These are phyloP conservation scores for Aspergillus panamensis DNA, from an alignment of 495 filamentous ascomycete species.

Conservation along the genomic window DNA sequence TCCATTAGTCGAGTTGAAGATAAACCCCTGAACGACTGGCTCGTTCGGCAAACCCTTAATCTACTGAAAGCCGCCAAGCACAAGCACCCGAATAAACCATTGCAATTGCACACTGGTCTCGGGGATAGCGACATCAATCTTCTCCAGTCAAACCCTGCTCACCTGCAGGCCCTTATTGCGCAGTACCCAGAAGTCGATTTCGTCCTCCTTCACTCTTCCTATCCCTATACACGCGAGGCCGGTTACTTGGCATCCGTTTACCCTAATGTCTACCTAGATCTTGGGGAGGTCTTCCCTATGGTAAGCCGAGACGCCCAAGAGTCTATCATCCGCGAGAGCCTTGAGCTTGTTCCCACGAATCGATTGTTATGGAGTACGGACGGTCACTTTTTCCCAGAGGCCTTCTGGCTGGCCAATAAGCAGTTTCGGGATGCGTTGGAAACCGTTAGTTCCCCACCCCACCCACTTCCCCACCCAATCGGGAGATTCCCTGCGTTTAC, in stretches of 20 bases:
- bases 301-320: constrained; percentile 79
- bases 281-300: constrained; percentile 83
- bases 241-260: constrained; percentile 80
- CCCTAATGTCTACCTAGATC: constrained; percentile 78
- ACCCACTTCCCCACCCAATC: neutral
- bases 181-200: constrained; percentile 65
- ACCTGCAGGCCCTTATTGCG: constrained; percentile 71
- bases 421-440: constrained; percentile 76
- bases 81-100: constrained; percentile 54
- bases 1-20: constrained; percentile 55
- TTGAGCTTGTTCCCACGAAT: constrained; percentile 71
- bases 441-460: constrained; percentile 39
- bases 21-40: constrained; percentile 59
- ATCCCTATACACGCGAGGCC: constrained; percentile 79
- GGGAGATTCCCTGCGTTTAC: neutral
- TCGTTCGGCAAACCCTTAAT: constrained; percentile 55
- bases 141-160: constrained; percentile 66
- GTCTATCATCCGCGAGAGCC: constrained; percentile 63
- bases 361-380: constrained; percentile 86
- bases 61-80: constrained; percentile 20
- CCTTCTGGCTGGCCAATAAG: constrained; percentile 70
- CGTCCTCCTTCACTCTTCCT: constrained; percentile 78
- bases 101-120: constrained; percentile 86
- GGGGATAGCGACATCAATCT: constrained; percentile 81
- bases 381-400: constrained; percentile 81